Conservation (phyloP, 2,329 filamentous ascomycete genomes). For the Fusarium sublunatum region DNA sequence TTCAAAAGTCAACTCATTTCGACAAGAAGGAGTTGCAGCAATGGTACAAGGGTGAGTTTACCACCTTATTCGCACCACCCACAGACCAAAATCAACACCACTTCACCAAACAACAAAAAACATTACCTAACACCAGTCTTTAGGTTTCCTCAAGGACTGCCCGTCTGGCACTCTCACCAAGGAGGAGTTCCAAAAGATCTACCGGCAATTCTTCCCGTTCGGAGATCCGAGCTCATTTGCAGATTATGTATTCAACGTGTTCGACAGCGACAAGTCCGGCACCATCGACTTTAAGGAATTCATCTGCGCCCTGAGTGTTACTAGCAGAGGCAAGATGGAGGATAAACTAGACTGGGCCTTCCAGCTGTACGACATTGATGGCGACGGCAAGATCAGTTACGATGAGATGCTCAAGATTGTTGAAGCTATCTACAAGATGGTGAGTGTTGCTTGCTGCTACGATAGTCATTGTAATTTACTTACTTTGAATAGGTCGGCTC, state of each 20-base stretch:
- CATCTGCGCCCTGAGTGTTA: conserved; percentile 97
- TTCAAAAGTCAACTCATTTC: conserved; percentile 97
- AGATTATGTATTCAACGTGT: conserved; percentile 99
- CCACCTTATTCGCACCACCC: neutral
- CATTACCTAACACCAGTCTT: conserved; percentile 28
- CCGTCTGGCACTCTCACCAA: conserved; percentile 97
- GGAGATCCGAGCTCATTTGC: conserved; percentile 97
- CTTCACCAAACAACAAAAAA: conserved; percentile 4
- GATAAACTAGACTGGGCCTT: conserved; percentile 99
- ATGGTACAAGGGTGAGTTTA: conserved; percentile 94
- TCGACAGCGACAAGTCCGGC: conserved; percentile 96
- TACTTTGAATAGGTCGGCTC: conserved; percentile 79
- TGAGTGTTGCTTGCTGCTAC: conserved; percentile 54
- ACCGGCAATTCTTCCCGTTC: conserved; percentile 99
- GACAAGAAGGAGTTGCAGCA: conserved; percentile 99
- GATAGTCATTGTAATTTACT: conserved; percentile 1
- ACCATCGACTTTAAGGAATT: conserved; percentile 99
- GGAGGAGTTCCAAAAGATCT: conserved; percentile 99
- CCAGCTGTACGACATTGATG: conserved; percentile 98
- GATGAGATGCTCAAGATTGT: conserved; percentile 99
- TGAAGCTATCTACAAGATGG: conserved; percentile 99
- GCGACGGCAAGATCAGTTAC: conserved; percentile 98
- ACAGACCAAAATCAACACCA: neutral
- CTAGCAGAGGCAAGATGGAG: conserved; percentile 97
- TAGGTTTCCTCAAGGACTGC: conserved; percentile 98